A percentile compares a stretch with the other conserved stretches of the same genome.
Evolutionary conservation across 352 stramenopile genomes (phyloP).

Genomic region (Saprolegnia parasitica): DNA sequence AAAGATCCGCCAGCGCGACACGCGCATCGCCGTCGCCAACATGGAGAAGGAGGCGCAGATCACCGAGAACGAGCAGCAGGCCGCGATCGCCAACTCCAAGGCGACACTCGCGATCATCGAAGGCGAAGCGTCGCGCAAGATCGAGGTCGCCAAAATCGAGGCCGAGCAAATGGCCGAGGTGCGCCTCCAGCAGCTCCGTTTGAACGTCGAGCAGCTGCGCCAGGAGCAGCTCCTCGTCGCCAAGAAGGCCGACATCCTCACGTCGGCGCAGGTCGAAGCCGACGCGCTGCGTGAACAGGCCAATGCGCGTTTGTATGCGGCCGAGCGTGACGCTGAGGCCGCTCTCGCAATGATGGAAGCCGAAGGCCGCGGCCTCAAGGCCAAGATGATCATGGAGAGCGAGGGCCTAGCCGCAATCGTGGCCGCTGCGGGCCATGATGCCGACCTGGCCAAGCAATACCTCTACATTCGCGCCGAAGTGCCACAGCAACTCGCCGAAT

Average conservation of each 20-base stretch:
- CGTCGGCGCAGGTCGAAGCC: neutral
- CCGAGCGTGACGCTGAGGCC: neutral
- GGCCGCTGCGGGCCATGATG: neutral
- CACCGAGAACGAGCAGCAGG: neutral
- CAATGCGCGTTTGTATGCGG: neutral
- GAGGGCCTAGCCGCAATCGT: neutral
- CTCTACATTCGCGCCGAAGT: neutral
- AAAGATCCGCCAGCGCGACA: neutral
- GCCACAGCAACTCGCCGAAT: neutral
- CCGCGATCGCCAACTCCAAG: neutral
- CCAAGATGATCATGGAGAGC: neutral
- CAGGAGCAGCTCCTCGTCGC: neutral
- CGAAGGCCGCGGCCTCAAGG: neutral
- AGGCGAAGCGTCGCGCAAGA: neutral
- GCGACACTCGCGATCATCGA: neutral
- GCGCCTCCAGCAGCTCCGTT: neutral
- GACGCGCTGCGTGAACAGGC: neutral
- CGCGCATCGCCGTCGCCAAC: neutral
- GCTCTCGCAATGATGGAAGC: neutral
- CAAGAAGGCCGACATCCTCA: neutral
- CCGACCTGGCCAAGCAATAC: neutral
- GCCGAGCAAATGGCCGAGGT: neutral
- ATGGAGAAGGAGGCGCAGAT: neutral
- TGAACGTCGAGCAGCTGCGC: neutral
- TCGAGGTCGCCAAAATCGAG: neutral